Base-by-base conservation (phyloP, 345 rosid genomes). In the Pugionium cornutum region DNA sequence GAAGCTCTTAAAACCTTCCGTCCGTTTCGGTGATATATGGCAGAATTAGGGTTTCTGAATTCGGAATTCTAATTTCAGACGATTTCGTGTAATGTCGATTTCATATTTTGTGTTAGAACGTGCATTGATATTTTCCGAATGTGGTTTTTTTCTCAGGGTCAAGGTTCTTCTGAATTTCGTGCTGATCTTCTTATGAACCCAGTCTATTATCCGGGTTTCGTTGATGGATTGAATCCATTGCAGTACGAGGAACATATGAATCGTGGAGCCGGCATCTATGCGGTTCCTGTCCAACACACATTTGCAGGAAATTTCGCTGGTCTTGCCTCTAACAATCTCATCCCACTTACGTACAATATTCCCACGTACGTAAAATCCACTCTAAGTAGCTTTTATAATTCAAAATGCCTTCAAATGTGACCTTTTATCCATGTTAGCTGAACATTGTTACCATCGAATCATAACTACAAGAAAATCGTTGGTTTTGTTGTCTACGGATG, bases 301-400 rank as follows among this genome's bases (percentile, higher is more conserved):
- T 75, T 60, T 71, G 70, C 77, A 79, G 84, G 86, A 33, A 76
- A 82, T 42, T 37, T 79, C 62, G 61, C 84, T 60, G 90, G 90
- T 72, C 55, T 82, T 58, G 79, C 81, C 4, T 73, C 95, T 9
- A 79, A 75, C 70, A 68, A 81, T 10, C 92, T 88, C 55, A 78
- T 90, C 73, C 95, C 97, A 25, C 97, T 90, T 36, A 83, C 95
- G 32, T 88, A 80, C 72, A 84, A 71, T 40, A 49, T 88, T 51
- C 95, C 97, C 6, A 86, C 82, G 97, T 90, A 78, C 69, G 96
- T 10, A n/a, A 31, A 10, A 10, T 11, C 7, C 4, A 8, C 8
- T 51, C 54, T 7, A 2, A 2, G 27, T 47, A 26, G 31, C 31
- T 47, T 47, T 44, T 44, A 5, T 11, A 18, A 18, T 25, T 11